Conservation (phyloP, 1,139 yeast species). For the Pichia sp. region DNA sequence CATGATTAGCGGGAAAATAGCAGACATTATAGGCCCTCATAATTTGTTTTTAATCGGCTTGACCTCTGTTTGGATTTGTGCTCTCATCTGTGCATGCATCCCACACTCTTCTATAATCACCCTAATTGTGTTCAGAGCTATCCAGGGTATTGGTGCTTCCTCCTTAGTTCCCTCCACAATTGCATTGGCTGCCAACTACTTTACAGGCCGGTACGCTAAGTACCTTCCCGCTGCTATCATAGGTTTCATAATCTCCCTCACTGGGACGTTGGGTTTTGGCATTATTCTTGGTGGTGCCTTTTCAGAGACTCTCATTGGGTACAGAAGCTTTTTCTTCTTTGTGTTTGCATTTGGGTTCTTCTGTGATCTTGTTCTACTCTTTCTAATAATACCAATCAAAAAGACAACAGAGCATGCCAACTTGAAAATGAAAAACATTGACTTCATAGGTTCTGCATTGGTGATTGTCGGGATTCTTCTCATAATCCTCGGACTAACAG, state of each 20-base stretch:
- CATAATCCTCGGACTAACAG: slow-evolving; percentile 34
- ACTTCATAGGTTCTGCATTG: slow-evolving; percentile 29
- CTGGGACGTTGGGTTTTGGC: slow-evolving; percentile 33
- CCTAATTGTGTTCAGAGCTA: slow-evolving; percentile 36
- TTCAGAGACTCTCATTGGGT: slow-evolving; percentile 31
- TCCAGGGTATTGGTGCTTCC: slow-evolving; percentile 38
- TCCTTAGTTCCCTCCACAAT: slow-evolving; percentile 34
- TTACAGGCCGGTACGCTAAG: slow-evolving; percentile 21
- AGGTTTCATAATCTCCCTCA: slow-evolving; percentile 27
- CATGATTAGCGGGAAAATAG: slow-evolving; percentile 35
- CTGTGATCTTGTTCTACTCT: slow-evolving; percentile 18
- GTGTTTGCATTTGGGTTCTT: slow-evolving; percentile 27
- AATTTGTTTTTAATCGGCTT: slow-evolving; percentile 26
- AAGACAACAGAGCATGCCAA: slow-evolving; percentile 20
- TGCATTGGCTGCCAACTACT: slow-evolving; percentile 33
- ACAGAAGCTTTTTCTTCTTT: slow-evolving; percentile 32
- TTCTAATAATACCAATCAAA: slow-evolving; percentile 28
- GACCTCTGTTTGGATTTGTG: slow-evolving; percentile 26
- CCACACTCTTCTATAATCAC: slow-evolving; percentile 29
- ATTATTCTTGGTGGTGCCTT: slow-evolving; percentile 37
- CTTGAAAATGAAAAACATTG: slow-evolving; percentile 26
- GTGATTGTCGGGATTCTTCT: slow-evolving; percentile 33
- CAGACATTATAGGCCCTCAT: slow-evolving; percentile 36
- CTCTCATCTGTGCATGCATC: slow-evolving; percentile 32
- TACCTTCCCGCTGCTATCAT: slow-evolving; percentile 28